These are phyloP conservation scores for Trypanosoma boissoni DNA, from an alignment of 208 protist species.

Conservation along the genomic window DNA sequence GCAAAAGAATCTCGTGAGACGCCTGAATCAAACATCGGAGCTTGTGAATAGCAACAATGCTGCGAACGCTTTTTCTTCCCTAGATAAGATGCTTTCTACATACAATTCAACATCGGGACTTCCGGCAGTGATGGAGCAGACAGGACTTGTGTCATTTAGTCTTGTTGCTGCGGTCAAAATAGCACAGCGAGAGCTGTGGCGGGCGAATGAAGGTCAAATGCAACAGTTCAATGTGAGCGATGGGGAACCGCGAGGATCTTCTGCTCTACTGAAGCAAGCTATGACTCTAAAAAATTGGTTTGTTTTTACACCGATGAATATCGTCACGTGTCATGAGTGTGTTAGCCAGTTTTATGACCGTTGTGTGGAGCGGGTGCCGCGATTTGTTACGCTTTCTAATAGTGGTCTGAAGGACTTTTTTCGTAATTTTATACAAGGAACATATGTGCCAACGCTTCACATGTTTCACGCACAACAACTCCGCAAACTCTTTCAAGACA, in stretches of 20 bases:
- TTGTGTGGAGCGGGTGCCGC: conserved; percentile 51
- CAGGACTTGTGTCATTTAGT: conserved; percentile 73
- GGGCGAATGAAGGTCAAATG: conserved; percentile 43
- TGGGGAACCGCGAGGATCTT: neutral
- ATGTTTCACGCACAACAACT: conserved; percentile 72
- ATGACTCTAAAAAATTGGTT: conserved; percentile 73
- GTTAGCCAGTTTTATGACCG: conserved; percentile 57
- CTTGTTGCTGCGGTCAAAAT: conserved; percentile 67
- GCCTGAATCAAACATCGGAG: conserved; percentile 49
- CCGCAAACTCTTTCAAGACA: conserved; percentile 45
- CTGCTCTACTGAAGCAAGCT: conserved; percentile 36
- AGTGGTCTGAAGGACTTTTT: conserved; percentile 75
- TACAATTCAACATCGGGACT: conserved; percentile 49
- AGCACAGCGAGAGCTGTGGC: conserved; percentile 44
- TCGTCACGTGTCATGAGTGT: conserved; percentile 79
- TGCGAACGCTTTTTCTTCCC: conserved; percentile 23
- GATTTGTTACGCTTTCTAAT: conserved; percentile 27
- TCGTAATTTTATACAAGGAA: conserved; percentile 52
- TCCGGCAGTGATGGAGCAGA: conserved; percentile 73
- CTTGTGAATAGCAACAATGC: conserved; percentile 35
- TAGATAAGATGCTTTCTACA: conserved; percentile 65
- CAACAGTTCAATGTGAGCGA: conserved; percentile 20
- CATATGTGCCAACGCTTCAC: conserved; percentile 65
- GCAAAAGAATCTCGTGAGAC: conserved; percentile 45
- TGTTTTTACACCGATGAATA: conserved; percentile 84